A percentile compares a stretch with the other conserved stretches of the same genome.
Evolutionary conservation across 2,329 filamentous ascomycete genomes (phyloP).

Genomic region (Aschersonia sp.): DNA sequence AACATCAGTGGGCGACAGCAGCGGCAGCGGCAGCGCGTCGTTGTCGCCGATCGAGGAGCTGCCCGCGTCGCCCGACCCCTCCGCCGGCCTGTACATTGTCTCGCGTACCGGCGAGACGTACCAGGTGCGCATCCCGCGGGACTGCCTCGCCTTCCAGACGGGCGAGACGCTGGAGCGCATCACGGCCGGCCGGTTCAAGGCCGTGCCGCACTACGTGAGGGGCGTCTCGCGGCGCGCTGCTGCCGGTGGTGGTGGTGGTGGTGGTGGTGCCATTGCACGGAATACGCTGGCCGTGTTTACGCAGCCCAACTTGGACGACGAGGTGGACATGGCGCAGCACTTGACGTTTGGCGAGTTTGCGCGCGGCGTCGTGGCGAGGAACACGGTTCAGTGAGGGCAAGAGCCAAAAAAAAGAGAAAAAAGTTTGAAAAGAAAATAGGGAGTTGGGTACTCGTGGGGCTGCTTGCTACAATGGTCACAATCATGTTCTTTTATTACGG

Average conservation of each 20-base stretch:
- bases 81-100: constrained; percentile 85
- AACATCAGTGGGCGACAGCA: not conserved
- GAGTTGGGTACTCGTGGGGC: too few relatives aligned
- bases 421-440: too few relatives aligned
- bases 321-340: constrained; percentile 53
- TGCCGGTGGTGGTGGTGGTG: too few relatives aligned
- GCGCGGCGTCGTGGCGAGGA: constrained; percentile 42
- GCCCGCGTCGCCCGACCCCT: constrained; percentile 60
- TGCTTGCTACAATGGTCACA: too few relatives aligned
- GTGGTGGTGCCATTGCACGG: constrained; percentile 44
- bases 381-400: constrained; percentile 29
- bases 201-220: constrained; percentile 89
- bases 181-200: constrained; percentile 79
- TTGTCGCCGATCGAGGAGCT: constrained; percentile 53
- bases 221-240: constrained; percentile 42
- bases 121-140: constrained; percentile 83
- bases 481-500: too few relatives aligned
- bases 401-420: too few relatives aligned
- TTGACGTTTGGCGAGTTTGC: constrained; percentile 68
- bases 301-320: constrained; percentile 79
- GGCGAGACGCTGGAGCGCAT: constrained; percentile 85
- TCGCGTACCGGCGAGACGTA: constrained; percentile 68
- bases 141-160: constrained; percentile 92
- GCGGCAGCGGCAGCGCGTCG: constrained; percentile 11
- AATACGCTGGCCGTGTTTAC: constrained; percentile 96